phyloP scores from a whole-genome alignment of 2,329 filamentous ascomycete species.

The Westerdykella sp. region DNA sequence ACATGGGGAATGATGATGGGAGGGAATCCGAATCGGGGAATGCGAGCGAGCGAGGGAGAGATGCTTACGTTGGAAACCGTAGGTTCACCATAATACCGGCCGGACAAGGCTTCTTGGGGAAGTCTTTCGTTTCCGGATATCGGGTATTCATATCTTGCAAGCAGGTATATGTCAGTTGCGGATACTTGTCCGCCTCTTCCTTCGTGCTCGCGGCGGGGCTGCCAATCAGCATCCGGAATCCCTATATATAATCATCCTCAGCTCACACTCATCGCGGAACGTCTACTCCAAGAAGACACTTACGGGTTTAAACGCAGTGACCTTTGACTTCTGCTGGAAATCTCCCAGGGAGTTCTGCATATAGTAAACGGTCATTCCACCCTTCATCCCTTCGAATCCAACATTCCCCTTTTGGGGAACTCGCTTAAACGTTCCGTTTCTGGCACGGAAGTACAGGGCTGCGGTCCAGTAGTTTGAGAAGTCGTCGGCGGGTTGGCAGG shows the following conservation, averaged over 20 bases:
- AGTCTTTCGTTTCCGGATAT: slow-evolving; percentile 36
- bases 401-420: slow-evolving; percentile 19
- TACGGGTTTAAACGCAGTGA: slow-evolving; percentile 39
- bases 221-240: slow-evolving; percentile 28
- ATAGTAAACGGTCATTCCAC: slow-evolving; percentile 27
- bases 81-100: slow-evolving; percentile 42
- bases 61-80: slow-evolving; percentile 31
- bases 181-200: slow-evolving; percentile 34
- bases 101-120: slow-evolving; percentile 37
- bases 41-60: neutral
- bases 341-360: slow-evolving; percentile 25
- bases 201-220: slow-evolving; percentile 15
- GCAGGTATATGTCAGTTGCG: slow-evolving; percentile 44
- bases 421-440: slow-evolving; percentile 22
- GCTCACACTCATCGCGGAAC: neutral
- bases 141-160: slow-evolving; percentile 37
- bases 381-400: slow-evolving; percentile 22
- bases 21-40: too few relatives aligned
- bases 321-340: slow-evolving; percentile 28
- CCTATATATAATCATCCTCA: slow-evolving; percentile 5
- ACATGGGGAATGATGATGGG: neutral
- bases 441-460: slow-evolving; percentile 17
- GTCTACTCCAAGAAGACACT: neutral
- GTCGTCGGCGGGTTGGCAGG: slow-evolving; percentile 17
- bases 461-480: slow-evolving; percentile 26